Conservation (phyloP, 2,329 filamentous ascomycete species). For the Emmonsiellopsis sp. region DNA sequence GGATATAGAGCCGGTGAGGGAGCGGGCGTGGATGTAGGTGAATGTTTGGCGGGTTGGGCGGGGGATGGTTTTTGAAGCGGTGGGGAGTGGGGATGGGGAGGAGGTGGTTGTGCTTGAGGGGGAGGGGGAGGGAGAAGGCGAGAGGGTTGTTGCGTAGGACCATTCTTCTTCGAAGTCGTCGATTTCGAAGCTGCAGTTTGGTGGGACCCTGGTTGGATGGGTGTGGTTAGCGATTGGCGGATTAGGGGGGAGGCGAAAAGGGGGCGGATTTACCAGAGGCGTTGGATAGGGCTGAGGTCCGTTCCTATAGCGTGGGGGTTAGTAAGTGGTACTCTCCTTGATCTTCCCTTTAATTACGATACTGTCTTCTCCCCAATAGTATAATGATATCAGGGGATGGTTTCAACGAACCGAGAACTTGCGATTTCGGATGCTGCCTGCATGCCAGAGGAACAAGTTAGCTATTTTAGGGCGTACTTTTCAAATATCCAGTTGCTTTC, state of each 20-base stretch:
- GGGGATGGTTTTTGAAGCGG: neutral
- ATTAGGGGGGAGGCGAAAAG: neutral
- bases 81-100: neutral
- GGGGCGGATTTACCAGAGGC: slow-evolving; percentile 3
- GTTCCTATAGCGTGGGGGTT: slow-evolving; percentile 3
- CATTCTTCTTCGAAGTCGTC: slow-evolving; percentile 21
- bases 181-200: slow-evolving; percentile 19
- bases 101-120: neutral
- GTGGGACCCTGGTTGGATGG: slow-evolving; percentile 13
- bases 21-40: slow-evolving; percentile 9
- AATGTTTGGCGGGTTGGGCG: neutral
- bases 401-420: slow-evolving; percentile 9
- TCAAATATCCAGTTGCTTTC: neutral
- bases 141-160: slow-evolving; percentile 10
- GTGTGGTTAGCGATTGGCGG: neutral
- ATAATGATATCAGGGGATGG: neutral
- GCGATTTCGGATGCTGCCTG: slow-evolving; percentile 5
- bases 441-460: neutral
- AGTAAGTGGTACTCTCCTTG: no score
- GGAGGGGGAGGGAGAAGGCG: neutral
- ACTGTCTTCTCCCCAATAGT: no score
- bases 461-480: neutral
- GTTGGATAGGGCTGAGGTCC: slow-evolving; percentile 11
- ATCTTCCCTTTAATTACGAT: neutral
- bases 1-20: slow-evolving; percentile 8